phyloP scores from a whole-genome alignment of 441 rosid genomes.

The Eruca vesicaria region DNA sequence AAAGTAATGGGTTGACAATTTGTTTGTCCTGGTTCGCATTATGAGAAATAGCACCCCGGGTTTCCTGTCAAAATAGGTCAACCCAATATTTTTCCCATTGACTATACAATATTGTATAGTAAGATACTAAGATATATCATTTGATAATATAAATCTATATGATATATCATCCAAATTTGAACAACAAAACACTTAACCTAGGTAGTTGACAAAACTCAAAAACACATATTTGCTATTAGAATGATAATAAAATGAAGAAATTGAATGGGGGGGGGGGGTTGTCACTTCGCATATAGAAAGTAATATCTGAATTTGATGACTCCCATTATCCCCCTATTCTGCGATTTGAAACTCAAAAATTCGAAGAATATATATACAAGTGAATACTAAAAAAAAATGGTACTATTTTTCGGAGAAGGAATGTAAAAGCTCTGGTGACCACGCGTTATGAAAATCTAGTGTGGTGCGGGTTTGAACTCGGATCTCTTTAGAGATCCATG shows the following conservation, averaged over 20 bases:
- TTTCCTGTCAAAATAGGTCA: conserved; percentile 11
- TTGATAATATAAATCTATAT: background rate
- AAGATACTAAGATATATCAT: background rate
- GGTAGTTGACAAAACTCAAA: background rate
- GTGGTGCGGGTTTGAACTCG: no score
- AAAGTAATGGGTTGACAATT: background rate
- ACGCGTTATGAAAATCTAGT: no score
- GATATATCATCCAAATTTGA: background rate
- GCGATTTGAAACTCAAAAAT: background rate
- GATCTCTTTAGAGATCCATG: no score
- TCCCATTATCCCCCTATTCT: background rate
- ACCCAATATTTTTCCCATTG: conserved; percentile 14
- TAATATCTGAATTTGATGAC: background rate
- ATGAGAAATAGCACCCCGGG: conserved; percentile 17
- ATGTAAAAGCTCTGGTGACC: no score
- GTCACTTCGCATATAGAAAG: background rate
- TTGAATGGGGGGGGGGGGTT: no score
- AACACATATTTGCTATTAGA: background rate
- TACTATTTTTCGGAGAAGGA: no score
- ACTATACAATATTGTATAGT: background rate
- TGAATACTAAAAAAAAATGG: no score
- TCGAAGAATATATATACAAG: background rate
- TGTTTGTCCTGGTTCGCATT: conserved; percentile 27
- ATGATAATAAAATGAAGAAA: background rate
- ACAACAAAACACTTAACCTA: background rate